Percentiles rank a stretch among this genome's conserved stretches.
Conservation (phyloP, 495 filamentous ascomycete genomes). For the Astrothelium macrocarpum region DNA sequence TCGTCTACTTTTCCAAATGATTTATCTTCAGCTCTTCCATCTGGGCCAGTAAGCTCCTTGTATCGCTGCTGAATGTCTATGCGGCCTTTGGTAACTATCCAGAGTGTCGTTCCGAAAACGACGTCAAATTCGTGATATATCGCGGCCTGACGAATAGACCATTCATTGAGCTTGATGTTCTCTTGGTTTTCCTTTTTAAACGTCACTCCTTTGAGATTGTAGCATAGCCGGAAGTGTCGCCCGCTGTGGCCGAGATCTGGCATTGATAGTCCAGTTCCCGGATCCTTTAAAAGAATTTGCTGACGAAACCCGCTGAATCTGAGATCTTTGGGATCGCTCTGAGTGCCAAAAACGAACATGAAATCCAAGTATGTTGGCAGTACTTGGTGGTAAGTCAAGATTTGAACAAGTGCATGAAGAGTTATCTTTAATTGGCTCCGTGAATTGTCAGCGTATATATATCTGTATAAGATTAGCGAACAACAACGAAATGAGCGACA, state of each 20-base stretch:
- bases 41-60: slow-evolving; percentile 27
- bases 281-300: slow-evolving; percentile 15
- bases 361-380: slow-evolving; percentile 40
- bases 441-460: background rate
- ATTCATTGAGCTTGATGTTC: slow-evolving; percentile 24
- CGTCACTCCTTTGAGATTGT: slow-evolving; percentile 35
- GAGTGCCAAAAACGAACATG: slow-evolving; percentile 34
- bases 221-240: slow-evolving; percentile 35
- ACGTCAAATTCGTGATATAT: slow-evolving; percentile 41
- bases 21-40: slow-evolving; percentile 24
- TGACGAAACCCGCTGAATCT: slow-evolving; percentile 29
- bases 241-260: slow-evolving; percentile 36
- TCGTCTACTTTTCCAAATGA: slow-evolving; percentile 8
- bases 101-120: slow-evolving; percentile 22
- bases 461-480: background rate
- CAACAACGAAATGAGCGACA: background rate
- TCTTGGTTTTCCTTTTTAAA: slow-evolving; percentile 18
- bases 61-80: slow-evolving; percentile 29
- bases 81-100: slow-evolving; percentile 22
- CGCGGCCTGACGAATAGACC: slow-evolving; percentile 36
- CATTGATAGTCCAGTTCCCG: slow-evolving; percentile 20
- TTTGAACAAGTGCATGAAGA: slow-evolving; percentile 26
- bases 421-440: slow-evolving; percentile 17
- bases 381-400: slow-evolving; percentile 38
- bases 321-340: slow-evolving; percentile 28